Evolutionary conservation across 1,284 basidiomycete species (phyloP), one percentile per base, ranked within the genome.

Genomic region (Athelia sp.): DNA sequence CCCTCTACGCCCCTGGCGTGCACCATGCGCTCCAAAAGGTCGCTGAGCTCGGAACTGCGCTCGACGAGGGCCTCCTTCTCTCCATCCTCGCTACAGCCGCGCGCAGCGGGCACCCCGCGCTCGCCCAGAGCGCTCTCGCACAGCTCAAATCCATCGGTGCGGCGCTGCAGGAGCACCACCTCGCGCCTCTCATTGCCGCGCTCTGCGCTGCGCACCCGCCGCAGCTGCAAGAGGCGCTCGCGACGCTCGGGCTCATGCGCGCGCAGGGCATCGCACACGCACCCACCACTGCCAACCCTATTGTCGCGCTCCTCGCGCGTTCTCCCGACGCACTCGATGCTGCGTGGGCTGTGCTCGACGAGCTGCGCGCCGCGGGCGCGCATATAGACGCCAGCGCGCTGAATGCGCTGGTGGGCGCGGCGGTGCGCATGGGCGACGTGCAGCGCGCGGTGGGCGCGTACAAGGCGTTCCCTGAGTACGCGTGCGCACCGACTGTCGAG

Each of bases 371-470:
- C 40, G 73, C 77, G 26, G 78, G 75, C 13, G 70, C 74, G 49
- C 54, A 58, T 0, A 61, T 93, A 45, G 81, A 88, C 56, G 59
- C 81, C 13, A 66, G 74, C 29, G 76, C 80, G 9, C 64, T 90
- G 52, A 89, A 90, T 58, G 73, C 79, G 24, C 62, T 93, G 50
- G 70, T 93, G 49, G 71, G 75, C 51, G 90, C 87, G 0, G 76
- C 81, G 0, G 69, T 82, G 34, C 58, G 64, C n/a, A 66, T 83
- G 2, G 73, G 74, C 11, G 90, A 93, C 63, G 65, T 93, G 8
- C 84, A 87, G 54, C 84, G 89, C 23, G 88, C 87, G 0, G 67
- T 93, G 45, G 87, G 87, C 4, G 81, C 83, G 8, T 92, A 90
- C 73, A 81, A 83, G 55, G 78, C 78, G 14, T 74, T 81, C 32